phyloP scores from a whole-genome alignment of 495 filamentous ascomycete species.

The Usnea hakonensis region DNA sequence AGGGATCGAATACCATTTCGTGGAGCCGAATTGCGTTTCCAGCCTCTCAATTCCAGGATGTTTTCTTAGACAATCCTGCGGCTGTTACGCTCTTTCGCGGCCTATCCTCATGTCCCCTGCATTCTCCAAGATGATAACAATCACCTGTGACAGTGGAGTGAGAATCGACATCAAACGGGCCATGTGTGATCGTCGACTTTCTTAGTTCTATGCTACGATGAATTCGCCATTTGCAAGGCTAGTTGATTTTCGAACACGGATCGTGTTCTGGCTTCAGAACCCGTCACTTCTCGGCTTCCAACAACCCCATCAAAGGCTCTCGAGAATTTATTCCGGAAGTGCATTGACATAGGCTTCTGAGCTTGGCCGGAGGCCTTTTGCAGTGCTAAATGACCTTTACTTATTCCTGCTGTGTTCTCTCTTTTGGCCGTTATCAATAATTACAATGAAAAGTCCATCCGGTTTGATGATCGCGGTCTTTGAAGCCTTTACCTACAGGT shows the following conservation, averaged over 20 bases:
- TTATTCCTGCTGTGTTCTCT: no score
- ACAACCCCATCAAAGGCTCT: no score
- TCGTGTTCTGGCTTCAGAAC: no score
- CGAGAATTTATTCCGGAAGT: no score
- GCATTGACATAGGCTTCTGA: no score
- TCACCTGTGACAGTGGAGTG: background rate
- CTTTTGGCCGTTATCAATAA: no score
- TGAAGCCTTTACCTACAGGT: background rate
- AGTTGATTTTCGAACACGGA: no score
- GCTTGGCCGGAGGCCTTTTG: no score
- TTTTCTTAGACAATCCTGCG: background rate
- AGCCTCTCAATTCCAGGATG: background rate
- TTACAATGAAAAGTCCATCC: no score
- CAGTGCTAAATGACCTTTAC: no score
- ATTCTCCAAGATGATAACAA: background rate
- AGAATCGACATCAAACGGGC: background rate
- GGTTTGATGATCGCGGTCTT: background rate
- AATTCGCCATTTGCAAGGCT: background rate
- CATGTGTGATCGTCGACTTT: background rate
- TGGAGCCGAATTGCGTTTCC: background rate
- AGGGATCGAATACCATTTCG: background rate
- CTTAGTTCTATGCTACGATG: background rate
- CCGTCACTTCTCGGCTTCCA: no score
- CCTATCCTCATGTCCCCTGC: background rate
- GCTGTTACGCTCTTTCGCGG: background rate